These are phyloP conservation scores for Aspergillus chevalieri DNA, from an alignment of 2,329 filamentous ascomycete genomes.

Conservation along the genomic window DNA sequence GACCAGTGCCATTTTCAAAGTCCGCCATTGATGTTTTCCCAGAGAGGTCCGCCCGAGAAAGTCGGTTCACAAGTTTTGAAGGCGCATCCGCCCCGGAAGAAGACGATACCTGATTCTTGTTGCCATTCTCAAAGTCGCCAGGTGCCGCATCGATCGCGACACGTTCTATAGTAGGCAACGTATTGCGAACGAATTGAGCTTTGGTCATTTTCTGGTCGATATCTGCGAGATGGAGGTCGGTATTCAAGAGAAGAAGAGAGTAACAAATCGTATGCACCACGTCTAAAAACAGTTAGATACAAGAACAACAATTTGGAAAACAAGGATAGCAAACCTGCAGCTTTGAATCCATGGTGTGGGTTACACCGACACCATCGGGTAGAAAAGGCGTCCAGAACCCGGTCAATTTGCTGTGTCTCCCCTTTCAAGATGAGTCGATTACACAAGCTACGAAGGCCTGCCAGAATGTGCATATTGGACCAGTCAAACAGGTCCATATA, in stretches of 20 bases:
- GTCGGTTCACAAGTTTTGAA: slow-evolving; percentile 19
- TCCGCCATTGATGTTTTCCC: slow-evolving; percentile 22
- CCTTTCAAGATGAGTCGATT: slow-evolving; percentile 74
- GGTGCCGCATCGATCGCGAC: slow-evolving; percentile 68
- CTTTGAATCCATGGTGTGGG: slow-evolving; percentile 85
- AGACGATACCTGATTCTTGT: slow-evolving; percentile 14
- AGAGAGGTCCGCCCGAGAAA: slow-evolving; percentile 22
- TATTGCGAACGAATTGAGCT: slow-evolving; percentile 92
- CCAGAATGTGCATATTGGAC: slow-evolving; percentile 69
- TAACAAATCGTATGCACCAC: slow-evolving; percentile 97
- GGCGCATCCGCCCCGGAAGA: slow-evolving; percentile 5
- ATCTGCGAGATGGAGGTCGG: slow-evolving; percentile 88
- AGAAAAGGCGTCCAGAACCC: slow-evolving; percentile 84
- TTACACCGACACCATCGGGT: slow-evolving; percentile 92
- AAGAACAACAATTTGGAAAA: neutral
- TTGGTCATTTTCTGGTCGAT: slow-evolving; percentile 96
- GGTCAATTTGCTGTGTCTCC: slow-evolving; percentile 94
- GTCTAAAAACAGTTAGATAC: slow-evolving; percentile 51
- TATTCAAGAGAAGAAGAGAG: slow-evolving; percentile 90
- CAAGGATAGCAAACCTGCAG: slow-evolving; percentile 56
- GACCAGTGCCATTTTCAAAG: slow-evolving; percentile 44
- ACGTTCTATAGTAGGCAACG: slow-evolving; percentile 78
- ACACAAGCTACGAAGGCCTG: slow-evolving; percentile 73
- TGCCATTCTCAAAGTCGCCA: slow-evolving; percentile 53
- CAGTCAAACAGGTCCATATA: slow-evolving; percentile 95